A percentile compares a stretch with the other conserved stretches of the same genome.
phyloP scores from a whole-genome alignment of 2,329 filamentous ascomycete species.

The Apiospora saccharicola region DNA sequence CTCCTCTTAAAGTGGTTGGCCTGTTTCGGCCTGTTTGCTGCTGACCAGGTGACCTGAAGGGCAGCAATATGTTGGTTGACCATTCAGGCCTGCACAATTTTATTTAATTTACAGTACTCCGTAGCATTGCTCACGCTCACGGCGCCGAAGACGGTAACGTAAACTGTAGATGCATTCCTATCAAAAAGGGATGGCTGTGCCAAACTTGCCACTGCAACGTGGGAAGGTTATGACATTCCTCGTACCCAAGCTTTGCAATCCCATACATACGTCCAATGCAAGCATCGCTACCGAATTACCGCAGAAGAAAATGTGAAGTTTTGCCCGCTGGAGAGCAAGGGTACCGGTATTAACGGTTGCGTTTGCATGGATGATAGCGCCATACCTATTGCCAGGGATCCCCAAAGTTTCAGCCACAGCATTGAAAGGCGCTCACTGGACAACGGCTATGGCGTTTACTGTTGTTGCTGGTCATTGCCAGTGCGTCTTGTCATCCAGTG shows the following conservation, averaged over 20 bases:
- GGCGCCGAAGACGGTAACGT: background rate
- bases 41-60: background rate
- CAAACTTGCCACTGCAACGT: conserved; percentile 8
- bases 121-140: background rate
- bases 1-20: background rate
- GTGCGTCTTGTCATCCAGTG: conserved; percentile 21
- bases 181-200: background rate
- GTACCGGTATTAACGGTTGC: background rate
- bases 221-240: background rate
- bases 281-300: background rate
- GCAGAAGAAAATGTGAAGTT: background rate
- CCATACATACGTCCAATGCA: background rate
- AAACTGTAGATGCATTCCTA: conserved; percentile 2
- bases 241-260: background rate
- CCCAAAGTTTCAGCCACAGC: conserved; percentile 25
- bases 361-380: conserved; percentile 9
- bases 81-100: conserved; percentile 1
- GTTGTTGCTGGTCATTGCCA: conserved; percentile 5
- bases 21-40: background rate
- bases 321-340: background rate
- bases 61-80: background rate
- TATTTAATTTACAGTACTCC: background rate
- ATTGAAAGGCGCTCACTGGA: conserved; percentile 22
- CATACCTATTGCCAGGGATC: conserved; percentile 6
- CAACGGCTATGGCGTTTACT: conserved; percentile 10